Percentiles rank a stretch among this genome's conserved stretches.
Evolutionary conservation across 129 eudicot species (phyloP).

Genomic region (Artemisia tridentata): DNA sequence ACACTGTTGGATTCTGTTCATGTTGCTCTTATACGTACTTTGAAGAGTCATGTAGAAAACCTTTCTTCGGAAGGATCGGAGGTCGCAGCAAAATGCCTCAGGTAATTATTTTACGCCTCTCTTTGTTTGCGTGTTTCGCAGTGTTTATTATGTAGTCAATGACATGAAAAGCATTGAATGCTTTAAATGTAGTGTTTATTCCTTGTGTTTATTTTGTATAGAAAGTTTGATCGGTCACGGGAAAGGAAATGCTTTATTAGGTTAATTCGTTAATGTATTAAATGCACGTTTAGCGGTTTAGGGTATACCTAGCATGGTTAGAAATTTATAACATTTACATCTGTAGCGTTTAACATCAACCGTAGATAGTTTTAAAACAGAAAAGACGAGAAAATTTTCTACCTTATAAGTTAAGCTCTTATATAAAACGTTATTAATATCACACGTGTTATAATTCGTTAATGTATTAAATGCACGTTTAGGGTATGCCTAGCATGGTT

Average conservation of each 20-base stretch:
- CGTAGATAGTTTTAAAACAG: neutral
- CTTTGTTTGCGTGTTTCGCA: neutral
- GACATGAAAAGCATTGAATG: neutral
- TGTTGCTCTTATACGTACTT: constrained; percentile 74
- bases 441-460: neutral
- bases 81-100: constrained; percentile 79
- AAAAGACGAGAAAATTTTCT: too few relatives aligned
- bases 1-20: constrained; percentile 89
- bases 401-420: too few relatives aligned
- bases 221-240: neutral
- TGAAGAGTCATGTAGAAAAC: constrained; percentile 71
- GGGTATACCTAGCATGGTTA: neutral
- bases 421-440: too few relatives aligned
- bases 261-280: neutral
- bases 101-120: constrained; percentile 40
- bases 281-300: neutral
- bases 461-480: neutral
- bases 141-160: constrained; percentile 13
- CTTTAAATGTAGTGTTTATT: too few relatives aligned
- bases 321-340: neutral
- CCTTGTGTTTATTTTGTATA: neutral
- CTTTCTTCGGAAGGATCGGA: constrained; percentile 87
- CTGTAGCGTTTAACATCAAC: neutral
- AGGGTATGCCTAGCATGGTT: neutral
- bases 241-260: neutral